These are phyloP conservation scores for Salix viminalis DNA, from an alignment of 345 rosid species.

Conservation along the genomic window DNA sequence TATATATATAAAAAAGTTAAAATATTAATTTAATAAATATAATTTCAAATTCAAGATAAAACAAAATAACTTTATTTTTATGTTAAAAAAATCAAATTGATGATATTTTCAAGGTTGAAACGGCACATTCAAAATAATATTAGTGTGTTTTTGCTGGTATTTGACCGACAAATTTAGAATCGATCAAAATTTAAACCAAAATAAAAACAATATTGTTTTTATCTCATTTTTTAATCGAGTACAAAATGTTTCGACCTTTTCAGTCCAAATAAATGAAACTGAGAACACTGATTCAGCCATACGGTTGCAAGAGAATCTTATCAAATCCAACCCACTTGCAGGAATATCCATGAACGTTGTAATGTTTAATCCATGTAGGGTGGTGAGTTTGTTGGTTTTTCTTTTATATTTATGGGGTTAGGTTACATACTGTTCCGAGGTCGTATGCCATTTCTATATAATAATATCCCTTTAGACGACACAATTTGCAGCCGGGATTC, in stretches of 20 bases:
- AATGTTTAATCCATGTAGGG: too few species aligned
- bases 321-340: not conserved
- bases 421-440: conserved; percentile 25
- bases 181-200: rapidly evolving
- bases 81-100: too few species aligned
- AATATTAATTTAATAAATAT: too few species aligned
- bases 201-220: too few species aligned
- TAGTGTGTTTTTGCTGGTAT: too few species aligned
- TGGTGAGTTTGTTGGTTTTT: not conserved
- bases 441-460: conserved; percentile 1
- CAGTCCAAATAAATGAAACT: rapidly evolving
- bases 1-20: too few species aligned
- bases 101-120: too few species aligned
- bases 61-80: too few species aligned
- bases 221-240: too few species aligned
- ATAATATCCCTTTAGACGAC: conserved; percentile 13
- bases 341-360: not conserved
- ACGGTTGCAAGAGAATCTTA: not conserved
- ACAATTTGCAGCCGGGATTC: not conserved
- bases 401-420: conserved; percentile 6
- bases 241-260: rapidly evolving
- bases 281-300: not conserved
- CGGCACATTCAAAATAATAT: too few species aligned
- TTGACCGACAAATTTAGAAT: too few species aligned
- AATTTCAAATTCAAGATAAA: too few species aligned